Evolutionary conservation across 2,329 filamentous ascomycete genomes (phyloP), one percentile per base, ranked within the genome.

Genomic region (Nemania diffusa): DNA sequence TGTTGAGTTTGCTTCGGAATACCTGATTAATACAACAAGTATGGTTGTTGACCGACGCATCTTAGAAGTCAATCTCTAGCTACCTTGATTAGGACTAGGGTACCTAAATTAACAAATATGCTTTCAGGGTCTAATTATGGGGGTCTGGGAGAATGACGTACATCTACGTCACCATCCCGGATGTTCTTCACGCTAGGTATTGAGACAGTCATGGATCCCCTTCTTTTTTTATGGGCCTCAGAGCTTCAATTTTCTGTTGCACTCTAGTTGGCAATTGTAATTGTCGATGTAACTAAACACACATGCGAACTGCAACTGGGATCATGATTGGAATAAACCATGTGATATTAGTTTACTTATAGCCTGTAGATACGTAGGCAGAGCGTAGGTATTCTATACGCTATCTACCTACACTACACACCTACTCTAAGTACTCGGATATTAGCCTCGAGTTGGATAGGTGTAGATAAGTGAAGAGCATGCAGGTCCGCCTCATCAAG

Each of bases 81-180:
- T 27, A 29, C 48, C 24, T 51, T 51, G 24, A 51, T 51, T 51
- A 26, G 24, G 48, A n/a, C n/a, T n/a, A n/a, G n/a, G n/a, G n/a
- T n/a, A n/a, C 48, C 29, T 13, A 11, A 40, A 48, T 48, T 20
- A 24, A 48, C 44, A 22, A 48, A 55, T 63, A 29, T 20, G 53
- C 29, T 42, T 55, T 62, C 53, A 65, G 66, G 66, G 62, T 62
- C 46, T 50, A 59, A 46, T 52, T 52, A 56, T 59, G n/a, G 67
- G 67, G 8, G 56, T 13, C 32, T 2, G n/a, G 40, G 53, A 48
- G 40, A 5, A 69, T 69, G 67, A 69, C 67, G 67, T 69, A 53
- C 6, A 17, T 4, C 22, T 53, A 69, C 67, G 67, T 69, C 67
- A 69, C 63, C 5, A 46, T 63, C 55, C 55, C n/a, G 22, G 63